Conservation (phyloP, 805 yeast genomes). For the Scheffersomyces amazonensis region DNA sequence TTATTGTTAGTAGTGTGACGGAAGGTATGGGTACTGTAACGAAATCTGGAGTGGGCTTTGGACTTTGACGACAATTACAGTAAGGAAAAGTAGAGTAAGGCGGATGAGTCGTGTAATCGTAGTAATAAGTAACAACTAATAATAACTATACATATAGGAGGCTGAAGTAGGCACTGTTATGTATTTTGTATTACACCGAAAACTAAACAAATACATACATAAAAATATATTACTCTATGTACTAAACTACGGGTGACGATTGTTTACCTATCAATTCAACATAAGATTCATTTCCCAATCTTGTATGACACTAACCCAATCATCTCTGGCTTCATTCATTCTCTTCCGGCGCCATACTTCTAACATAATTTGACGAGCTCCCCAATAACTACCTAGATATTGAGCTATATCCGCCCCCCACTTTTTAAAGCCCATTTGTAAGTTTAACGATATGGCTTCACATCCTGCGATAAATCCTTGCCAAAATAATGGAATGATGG, state of each 20-base stretch:
- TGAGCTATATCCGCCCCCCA: constrained; percentile 69
- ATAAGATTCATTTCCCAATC: constrained; percentile 87
- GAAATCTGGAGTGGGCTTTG: too few species aligned
- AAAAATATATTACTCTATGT: not conserved
- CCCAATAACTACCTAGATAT: constrained; percentile 74
- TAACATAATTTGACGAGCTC: constrained; percentile 77
- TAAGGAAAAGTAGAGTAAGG: too few species aligned
- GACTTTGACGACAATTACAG: too few species aligned
- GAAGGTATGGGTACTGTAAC: too few species aligned
- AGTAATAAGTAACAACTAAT: too few species aligned
- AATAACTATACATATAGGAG: too few species aligned
- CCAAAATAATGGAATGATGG: constrained; percentile 79
- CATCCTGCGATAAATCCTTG: constrained; percentile 89
- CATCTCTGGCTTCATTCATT: constrained; percentile 53
- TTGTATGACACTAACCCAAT: constrained; percentile 75
- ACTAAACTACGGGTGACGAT: not conserved
- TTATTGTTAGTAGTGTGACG: too few species aligned
- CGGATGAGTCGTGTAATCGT: too few species aligned
- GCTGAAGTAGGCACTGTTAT: too few species aligned
- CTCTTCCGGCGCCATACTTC: constrained; percentile 82
- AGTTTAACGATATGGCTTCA: constrained; percentile 56
- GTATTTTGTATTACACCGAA: too few species aligned
- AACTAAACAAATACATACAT: not conserved
- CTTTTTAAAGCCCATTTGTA: constrained; percentile 64
- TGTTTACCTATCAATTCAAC: constrained; percentile 43